Percentiles rank a stretch among this genome's conserved stretches.
Evolutionary conservation across 768 basidiomycete genomes (phyloP).

Genomic region (Leccinum rimulosum): DNA sequence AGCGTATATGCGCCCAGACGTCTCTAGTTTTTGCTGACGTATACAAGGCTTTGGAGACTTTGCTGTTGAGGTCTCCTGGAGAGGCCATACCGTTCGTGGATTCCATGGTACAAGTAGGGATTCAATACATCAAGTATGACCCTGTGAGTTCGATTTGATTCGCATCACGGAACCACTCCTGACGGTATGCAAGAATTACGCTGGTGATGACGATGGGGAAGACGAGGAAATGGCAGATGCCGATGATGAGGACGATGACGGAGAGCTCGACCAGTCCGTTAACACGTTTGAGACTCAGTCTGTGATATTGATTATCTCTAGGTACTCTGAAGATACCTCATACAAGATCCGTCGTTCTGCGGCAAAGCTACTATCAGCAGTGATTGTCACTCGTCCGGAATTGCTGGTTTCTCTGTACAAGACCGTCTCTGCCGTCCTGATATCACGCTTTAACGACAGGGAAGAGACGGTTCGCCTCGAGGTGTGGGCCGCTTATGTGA

Average conservation of each 20-base stretch:
- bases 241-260: conserved; percentile 79
- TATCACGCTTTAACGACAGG: conserved; percentile 89
- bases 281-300: neutral
- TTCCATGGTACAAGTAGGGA: conserved; percentile 67
- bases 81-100: conserved; percentile 75
- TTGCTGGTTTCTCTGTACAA: conserved; percentile 76
- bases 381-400: conserved; percentile 90
- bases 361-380: conserved; percentile 81
- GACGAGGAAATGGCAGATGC: conserved; percentile 59
- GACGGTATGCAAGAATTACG: conserved; percentile 65
- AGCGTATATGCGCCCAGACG: conserved; percentile 4
- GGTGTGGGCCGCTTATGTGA: conserved; percentile 83
- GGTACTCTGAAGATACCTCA: conserved; percentile 95
- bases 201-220: conserved; percentile 65
- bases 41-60: conserved; percentile 70
- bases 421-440: conserved; percentile 82
- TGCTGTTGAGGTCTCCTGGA: conserved; percentile 79
- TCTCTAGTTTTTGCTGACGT: conserved; percentile 5
- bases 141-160: conserved; percentile 50
- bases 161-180: neutral
- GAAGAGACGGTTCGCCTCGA: conserved; percentile 94
- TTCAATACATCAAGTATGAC: conserved; percentile 86
- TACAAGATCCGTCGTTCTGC: conserved; percentile 96
- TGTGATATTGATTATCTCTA: conserved; percentile 28
- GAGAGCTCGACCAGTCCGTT: conserved; percentile 73